These are phyloP conservation scores for Chaetomiaceae sp. DNA, from an alignment of 2,329 filamentous ascomycete species.

Conservation along the genomic window DNA sequence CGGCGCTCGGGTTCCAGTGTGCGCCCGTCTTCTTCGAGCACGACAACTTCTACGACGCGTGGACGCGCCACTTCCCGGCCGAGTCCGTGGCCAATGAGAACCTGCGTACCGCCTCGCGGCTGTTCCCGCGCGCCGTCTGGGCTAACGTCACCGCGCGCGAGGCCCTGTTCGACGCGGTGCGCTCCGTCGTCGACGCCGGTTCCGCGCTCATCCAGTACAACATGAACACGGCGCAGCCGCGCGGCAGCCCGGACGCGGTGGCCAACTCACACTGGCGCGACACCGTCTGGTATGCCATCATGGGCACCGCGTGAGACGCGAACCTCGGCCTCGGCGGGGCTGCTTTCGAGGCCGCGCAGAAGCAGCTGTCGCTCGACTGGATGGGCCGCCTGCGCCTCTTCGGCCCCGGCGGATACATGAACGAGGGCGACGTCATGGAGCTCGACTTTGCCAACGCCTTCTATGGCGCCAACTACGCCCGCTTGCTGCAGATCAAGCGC, in stretches of 20 bases:
- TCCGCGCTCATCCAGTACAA: conserved; percentile 37
- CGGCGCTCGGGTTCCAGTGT: conserved; percentile 22
- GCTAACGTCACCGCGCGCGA: conserved; percentile 17
- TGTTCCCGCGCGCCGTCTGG: conserved; percentile 19
- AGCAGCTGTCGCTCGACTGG: conserved; percentile 28
- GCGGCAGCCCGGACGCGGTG: conserved; percentile 33
- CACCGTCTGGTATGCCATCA: conserved; percentile 34
- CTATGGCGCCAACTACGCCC: conserved; percentile 20
- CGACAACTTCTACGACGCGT: conserved; percentile 21
- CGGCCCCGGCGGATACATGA: conserved; percentile 16
- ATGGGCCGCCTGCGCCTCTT: conserved; percentile 22
- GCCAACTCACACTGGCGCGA: conserved; percentile 46
- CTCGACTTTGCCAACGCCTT: conserved; percentile 18
- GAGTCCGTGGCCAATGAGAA: conserved; percentile 36
- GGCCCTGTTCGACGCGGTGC: conserved; percentile 29
- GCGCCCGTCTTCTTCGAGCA: conserved; percentile 18
- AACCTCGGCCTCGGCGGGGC: conserved; percentile 2
- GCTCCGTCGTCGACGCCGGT: conserved; percentile 34
- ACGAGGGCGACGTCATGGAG: conserved; percentile 22
- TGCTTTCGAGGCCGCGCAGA: conserved; percentile 20
- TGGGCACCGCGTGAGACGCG: conserved; percentile 23
- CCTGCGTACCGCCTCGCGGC: conserved; percentile 20
- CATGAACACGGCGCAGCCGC: conserved; percentile 28
- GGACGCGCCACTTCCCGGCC: conserved; percentile 29
- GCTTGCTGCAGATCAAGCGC: conserved; percentile 19